Base-by-base conservation (phyloP, 768 basidiomycete genomes). In the Rhodotorula graminis region DNA sequence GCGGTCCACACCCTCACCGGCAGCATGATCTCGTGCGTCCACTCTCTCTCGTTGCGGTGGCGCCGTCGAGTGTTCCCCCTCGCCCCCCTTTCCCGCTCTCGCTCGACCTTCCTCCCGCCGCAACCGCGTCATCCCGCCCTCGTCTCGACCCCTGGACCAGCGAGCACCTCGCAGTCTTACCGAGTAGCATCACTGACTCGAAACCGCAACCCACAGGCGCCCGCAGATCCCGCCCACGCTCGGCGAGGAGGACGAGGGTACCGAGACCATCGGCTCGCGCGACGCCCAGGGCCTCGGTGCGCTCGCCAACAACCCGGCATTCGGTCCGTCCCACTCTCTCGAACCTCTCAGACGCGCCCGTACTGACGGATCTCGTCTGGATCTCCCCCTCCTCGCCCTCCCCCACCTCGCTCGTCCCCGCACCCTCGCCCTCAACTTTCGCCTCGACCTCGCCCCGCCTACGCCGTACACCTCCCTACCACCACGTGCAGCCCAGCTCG, bases 401-500 rank as follows among this genome's bases (percentile, higher is more conserved):
- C 59, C n/a, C 16, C 33, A 33, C 58, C 44, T 52, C 47, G 16
- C 40, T 52, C 50, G 23, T 52, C 25, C 50, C 50, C 50, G 50
- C 50, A 2, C 56, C 40, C 0, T 29, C 19, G n/a, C n/a, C n/a
- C n/a, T 50, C 37, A 10, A 57, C n/a, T 4, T 37, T 19, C 33
- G n/a, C n/a, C n/a, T n/a, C n/a, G n/a, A n/a, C n/a, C n/a, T n/a
- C n/a, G n/a, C n/a, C n/a, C 37, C 37, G 37, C 37, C 37, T 37
- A 37, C 37, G 37, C 37, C 37, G 9, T n/a, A 37, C 9, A 2
- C 14, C 15, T 27, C 53, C 9, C 29, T 23, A 16, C 56, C 8
- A 16, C 56, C 8, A 37, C 56, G 9, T 18, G 16, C 73, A 57
- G 88, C 82, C 65, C 79, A 87, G 64, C 85, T 98, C 81, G 92